Evolutionary conservation across 169 alveolate genomes (phyloP), one percentile per base, ranked within the genome.

Genomic region (Plasmodium ovale): DNA sequence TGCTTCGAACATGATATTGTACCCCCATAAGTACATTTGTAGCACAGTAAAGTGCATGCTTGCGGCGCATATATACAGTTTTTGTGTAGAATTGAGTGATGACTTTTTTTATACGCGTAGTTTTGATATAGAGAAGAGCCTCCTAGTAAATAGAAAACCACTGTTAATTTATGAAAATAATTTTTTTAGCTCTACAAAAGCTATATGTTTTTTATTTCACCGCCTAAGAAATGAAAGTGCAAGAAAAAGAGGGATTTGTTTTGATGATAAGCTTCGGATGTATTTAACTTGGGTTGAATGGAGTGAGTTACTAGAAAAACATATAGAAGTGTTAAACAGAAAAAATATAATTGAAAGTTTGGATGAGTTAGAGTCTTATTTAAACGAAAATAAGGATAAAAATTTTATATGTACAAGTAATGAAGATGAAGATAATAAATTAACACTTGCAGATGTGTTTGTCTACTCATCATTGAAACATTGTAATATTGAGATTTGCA

Each of bases 261-360:
- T n/a, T n/a, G 91, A 85, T 29, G 87, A 69, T 0, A 85, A 69
- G 3, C 54, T 85, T 37, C 23, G 58, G 47, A 14, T 39, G 12
- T 70, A 85, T 71, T 56, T 85, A 51, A 21, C 87, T n/a, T 85
- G 91, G 91, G 27, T 85, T 10, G 91, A 85, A 16, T 85, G 91
- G 91, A 85, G 91, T 58, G 74, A 85, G 1, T 0, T 70, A 9
- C n/a, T 85, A 23, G 91, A 85, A 62, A 67, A 64, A 49, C 16
- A 64, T 33, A 47, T 85, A 19, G 87, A 69, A 27, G 54, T 21
- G n/a, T 49, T 85, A 27, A 85, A 70, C 29, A 67, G 59, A 14
- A 85, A 85, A 7, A 60, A 49, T n/a, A 85, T 85, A 9, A 70
- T 85, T 27, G 91, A 64, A 23, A 69, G 91, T 56, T 44, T 85